Base-by-base conservation (phyloP, 768 basidiomycete species). In the Scleroderma citrinum region DNA sequence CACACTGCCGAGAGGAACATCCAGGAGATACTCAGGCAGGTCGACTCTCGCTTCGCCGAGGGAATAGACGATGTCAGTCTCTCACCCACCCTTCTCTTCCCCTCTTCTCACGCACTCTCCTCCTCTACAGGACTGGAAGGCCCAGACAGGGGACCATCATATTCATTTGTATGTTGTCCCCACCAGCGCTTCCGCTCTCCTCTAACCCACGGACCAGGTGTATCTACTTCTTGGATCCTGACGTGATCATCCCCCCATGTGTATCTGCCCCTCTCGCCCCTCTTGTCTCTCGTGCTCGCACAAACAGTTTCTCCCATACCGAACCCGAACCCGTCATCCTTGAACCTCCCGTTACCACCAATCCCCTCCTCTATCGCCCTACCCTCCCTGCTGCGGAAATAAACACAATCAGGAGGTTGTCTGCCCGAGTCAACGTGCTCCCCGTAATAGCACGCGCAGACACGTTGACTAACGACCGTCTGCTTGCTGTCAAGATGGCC, bases 221-320 rank as follows among this genome's bases (percentile, higher is more conserved):
- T 60, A 81, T 92, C 51, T 92, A 92, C 71, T 87, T 92, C 69
- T 72, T 92, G 69, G 86, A 91, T 76, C 89, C 89, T 47, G 85
- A 87, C 72, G 64, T 75, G 64, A 87, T 91, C 58, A 75, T 87
- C 51, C 85, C 86, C 48, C 84, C 83, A 30, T 74, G 80, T 48
- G 79, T 81, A 38, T 73, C 84, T 54, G 77, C 76, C 20, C 83
- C 81, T 36, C 81, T 84, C 50, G 81, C 74, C 38, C 85, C 86
- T 37, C 73, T 80, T 54, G 77, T 85, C 55, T 72, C 84, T 56
- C 79, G 87, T 53, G 68, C 84, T 42, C 86, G 82, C 56, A 77
- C 76, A 54, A 82, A 76, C 71, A 86, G 80, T 68, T 82, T 85
- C 62, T 83, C 85, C 42, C 82, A 83, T 59, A 71, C 79, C 40